Evolutionary conservation across 345 rosid species (phyloP).

Genomic region (Gossypium mustelinum): DNA sequence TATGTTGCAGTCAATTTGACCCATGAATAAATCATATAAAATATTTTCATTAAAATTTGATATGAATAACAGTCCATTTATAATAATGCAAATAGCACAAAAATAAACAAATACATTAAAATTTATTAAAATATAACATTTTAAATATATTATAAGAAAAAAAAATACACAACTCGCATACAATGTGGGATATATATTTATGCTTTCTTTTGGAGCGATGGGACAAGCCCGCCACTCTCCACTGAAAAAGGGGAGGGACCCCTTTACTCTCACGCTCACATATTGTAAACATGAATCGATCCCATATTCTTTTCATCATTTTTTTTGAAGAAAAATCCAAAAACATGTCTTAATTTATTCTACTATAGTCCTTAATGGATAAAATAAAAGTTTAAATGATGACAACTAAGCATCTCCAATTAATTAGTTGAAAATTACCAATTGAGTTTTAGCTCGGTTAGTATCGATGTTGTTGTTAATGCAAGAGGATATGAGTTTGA

Average conservation of each 20-base stretch:
- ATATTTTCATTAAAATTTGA: too few species aligned
- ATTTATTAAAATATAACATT: too few species aligned
- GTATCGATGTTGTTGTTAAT: accelerated
- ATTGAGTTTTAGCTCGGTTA: too few species aligned
- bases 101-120: too few species aligned
- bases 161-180: background rate
- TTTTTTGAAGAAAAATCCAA: background rate
- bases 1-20: too few species aligned
- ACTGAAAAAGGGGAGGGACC: slow-evolving; percentile 11
- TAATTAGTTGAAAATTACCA: accelerated
- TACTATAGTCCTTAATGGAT: background rate
- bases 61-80: too few species aligned
- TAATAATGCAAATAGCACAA: background rate
- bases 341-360: background rate
- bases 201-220: slow-evolving; percentile 33
- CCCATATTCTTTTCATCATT: slow-evolving; percentile 6
- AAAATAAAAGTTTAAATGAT: background rate
- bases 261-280: slow-evolving; percentile 30
- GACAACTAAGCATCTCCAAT: background rate
- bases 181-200: background rate
- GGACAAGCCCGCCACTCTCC: slow-evolving; percentile 44
- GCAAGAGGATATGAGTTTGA: accelerated
- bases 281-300: slow-evolving; percentile 15
- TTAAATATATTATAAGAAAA: background rate
- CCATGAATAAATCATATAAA: too few species aligned